Conservation (phyloP, 352 stramenopile genomes). For the Phytophthora tentaculata region DNA sequence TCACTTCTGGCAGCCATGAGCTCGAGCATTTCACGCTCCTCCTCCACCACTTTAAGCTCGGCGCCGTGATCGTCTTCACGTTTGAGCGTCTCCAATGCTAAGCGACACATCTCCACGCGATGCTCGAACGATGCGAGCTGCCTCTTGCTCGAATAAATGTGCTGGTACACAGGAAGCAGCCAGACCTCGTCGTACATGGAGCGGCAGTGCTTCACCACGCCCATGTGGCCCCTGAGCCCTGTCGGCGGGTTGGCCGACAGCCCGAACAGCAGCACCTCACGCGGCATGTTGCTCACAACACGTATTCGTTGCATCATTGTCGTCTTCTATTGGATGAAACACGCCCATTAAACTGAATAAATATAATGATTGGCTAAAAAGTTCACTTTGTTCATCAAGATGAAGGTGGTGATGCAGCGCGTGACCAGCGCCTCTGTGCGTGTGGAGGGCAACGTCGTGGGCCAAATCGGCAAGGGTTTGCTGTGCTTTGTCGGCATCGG, state of each 20-base stretch:
- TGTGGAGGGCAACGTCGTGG: conserved; percentile 78
- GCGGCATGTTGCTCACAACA: conserved; percentile 6
- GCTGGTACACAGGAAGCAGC: conserved; percentile 90
- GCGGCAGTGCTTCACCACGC: conserved; percentile 69
- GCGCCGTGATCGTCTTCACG: conserved; percentile 16
- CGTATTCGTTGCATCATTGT: not conserved
- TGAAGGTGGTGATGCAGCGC: conserved; percentile 85
- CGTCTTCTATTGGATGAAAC: not conserved
- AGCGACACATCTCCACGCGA: conserved; percentile 73
- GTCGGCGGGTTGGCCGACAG: conserved; percentile 88
- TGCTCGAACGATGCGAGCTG: conserved; percentile 77
- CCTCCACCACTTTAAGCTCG: conserved; percentile 58
- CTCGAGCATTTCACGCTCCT: conserved; percentile 77
- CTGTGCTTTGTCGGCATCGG: conserved; percentile 85
- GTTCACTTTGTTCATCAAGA: conserved; percentile 22
- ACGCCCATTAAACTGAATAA: not conserved
- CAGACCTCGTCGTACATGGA: conserved; percentile 85
- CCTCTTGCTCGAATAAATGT: conserved; percentile 88
- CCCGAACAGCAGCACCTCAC: conserved; percentile 82
- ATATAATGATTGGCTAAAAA: conserved; percentile 30
- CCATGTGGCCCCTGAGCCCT: conserved; percentile 77
- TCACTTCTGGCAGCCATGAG: conserved; percentile 32
- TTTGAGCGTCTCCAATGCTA: conserved; percentile 55
- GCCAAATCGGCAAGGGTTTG: conserved; percentile 76
- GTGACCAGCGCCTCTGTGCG: conserved; percentile 81